Evolutionary conservation across 257 asterid species (phyloP).

Genomic region (Plectranthus barbatus): DNA sequence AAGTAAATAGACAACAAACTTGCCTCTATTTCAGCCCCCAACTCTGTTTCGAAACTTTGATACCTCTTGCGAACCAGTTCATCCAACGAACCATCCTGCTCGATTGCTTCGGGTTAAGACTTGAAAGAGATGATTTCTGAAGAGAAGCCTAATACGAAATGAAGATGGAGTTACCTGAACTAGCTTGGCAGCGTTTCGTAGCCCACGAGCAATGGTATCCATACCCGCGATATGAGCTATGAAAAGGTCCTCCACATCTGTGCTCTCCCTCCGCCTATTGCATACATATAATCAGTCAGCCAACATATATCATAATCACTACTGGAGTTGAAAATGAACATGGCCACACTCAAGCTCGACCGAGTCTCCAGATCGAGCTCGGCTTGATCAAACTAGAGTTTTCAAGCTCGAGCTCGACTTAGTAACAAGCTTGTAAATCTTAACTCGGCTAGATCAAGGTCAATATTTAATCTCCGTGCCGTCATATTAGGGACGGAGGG

Average conservation of each 20-base stretch:
- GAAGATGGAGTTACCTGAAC: conserved; percentile 41
- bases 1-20: not conserved
- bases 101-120: not conserved
- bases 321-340: too few species aligned
- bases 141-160: not conserved
- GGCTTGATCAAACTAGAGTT: too few species aligned
- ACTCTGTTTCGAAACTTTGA: conserved; percentile 70
- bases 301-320: not conserved
- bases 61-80: conserved; percentile 82
- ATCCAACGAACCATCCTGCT: conserved; percentile 62
- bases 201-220: conserved; percentile 96
- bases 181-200: conserved; percentile 80
- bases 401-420: too few species aligned
- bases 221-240: conserved; percentile 93
- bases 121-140: too few species aligned
- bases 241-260: conserved; percentile 87
- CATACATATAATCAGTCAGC: too few species aligned
- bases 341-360: too few species aligned
- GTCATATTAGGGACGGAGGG: too few species aligned
- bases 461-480: too few species aligned
- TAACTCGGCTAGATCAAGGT: too few species aligned
- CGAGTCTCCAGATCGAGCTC: too few species aligned
- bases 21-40: conserved; percentile 85
- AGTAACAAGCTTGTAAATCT: too few species aligned
- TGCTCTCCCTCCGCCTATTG: conserved; percentile 91